phyloP scores from a whole-genome alignment of 2,329 filamentous ascomycete genomes.

The Fusarium liriodendri region DNA sequence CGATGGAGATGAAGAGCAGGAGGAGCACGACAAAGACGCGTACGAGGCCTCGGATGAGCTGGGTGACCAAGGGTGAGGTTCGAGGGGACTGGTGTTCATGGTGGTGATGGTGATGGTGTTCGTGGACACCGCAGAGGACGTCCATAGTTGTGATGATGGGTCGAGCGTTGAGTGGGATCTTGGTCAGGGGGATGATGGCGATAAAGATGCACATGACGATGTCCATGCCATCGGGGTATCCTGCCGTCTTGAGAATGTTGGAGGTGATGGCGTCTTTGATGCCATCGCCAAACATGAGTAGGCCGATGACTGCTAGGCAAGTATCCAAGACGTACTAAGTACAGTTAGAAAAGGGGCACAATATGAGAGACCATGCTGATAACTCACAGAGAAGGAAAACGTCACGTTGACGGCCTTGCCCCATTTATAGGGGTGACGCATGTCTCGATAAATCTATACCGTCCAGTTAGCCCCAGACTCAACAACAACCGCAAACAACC shows the following conservation, averaged over 20 bases:
- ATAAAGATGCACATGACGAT: constrained; percentile 87
- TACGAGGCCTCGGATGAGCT: constrained; percentile 66
- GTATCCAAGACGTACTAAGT: constrained; percentile 80
- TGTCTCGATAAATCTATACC: constrained; percentile 68
- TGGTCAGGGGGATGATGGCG: constrained; percentile 92
- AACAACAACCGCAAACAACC: constrained; percentile 7
- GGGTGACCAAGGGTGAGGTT: constrained; percentile 56
- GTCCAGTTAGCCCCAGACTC: constrained; percentile 1
- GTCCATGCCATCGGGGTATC: constrained; percentile 80
- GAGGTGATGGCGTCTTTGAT: constrained; percentile 90
- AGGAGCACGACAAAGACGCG: constrained; percentile 75
- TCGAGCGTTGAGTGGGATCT: constrained; percentile 90
- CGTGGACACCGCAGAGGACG: constrained; percentile 79
- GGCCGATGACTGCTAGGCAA: constrained; percentile 83
- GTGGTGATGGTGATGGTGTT: constrained; percentile 52
- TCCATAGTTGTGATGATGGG: constrained; percentile 90
- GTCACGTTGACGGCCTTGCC: constrained; percentile 79
- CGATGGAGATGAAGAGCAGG: constrained; percentile 78
- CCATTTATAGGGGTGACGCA: constrained; percentile 85
- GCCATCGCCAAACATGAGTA: constrained; percentile 95
- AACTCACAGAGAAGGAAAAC: constrained; percentile 82
- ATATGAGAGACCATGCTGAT: not conserved
- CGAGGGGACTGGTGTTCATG: constrained; percentile 46
- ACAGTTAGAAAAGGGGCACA: constrained; percentile 2
- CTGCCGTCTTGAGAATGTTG: constrained; percentile 81